Percentiles rank a stretch among this genome's conserved stretches.
These are phyloP conservation scores for Trichoderma koningiopsis DNA, from an alignment of 2,329 filamentous ascomycete genomes.

Conservation along the genomic window DNA sequence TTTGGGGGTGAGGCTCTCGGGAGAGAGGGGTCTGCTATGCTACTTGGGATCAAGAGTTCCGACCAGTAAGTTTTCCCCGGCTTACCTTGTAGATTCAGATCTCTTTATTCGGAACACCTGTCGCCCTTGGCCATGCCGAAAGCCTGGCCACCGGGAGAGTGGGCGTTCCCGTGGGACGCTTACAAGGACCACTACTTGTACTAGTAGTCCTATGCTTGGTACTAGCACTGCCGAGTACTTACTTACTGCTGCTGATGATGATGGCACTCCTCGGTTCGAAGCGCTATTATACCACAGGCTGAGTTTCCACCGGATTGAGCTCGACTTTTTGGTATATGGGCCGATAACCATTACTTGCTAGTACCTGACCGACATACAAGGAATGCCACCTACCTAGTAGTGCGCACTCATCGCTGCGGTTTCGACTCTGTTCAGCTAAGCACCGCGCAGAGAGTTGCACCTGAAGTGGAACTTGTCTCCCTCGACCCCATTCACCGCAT, in stretches of 20 bases:
- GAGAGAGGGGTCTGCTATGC: not conserved
- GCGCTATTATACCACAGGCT: not conserved
- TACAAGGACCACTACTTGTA: not conserved
- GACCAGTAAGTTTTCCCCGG: not conserved
- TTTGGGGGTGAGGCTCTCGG: not conserved
- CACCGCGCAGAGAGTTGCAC: not conserved
- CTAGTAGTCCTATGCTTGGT: no score
- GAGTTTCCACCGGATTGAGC: not conserved
- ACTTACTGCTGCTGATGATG: not conserved
- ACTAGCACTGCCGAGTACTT: not conserved
- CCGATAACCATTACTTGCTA: not conserved
- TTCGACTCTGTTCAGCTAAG: not conserved
- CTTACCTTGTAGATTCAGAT: slow-evolving; percentile 1
- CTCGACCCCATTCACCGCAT: not conserved
- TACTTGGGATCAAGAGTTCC: slow-evolving; percentile 5
- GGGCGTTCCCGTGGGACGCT: slow-evolving; percentile 3
- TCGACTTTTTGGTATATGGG: not conserved
- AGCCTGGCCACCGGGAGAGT: not conserved
- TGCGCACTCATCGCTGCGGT: not conserved
- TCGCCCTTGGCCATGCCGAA: slow-evolving; percentile 10
- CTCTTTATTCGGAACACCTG: slow-evolving; percentile 2
- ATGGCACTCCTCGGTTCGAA: not conserved
- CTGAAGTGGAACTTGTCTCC: slow-evolving; percentile 7
- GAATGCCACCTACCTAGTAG: not conserved
- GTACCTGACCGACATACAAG: not conserved